Base-by-base conservation (phyloP, 2,329 filamentous ascomycete genomes). In the Microcyclospora pomicola region DNA sequence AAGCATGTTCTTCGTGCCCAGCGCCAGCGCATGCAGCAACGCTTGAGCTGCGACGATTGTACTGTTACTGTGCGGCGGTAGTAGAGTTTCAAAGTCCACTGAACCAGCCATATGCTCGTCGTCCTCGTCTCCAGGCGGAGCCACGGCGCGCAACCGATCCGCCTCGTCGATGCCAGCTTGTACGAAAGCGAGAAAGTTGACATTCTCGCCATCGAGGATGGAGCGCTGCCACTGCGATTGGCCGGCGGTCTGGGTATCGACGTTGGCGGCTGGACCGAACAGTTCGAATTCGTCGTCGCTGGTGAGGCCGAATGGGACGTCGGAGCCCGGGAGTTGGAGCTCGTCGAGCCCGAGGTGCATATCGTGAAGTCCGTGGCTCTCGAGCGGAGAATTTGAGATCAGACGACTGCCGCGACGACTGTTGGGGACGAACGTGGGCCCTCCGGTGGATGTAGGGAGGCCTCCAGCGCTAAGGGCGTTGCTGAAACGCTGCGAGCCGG, bases 11-110 rank as follows among this genome's bases (percentile, higher is more conserved):
- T 63, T 63, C 27, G 55, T 58, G 2, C 74, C 77, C 32, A 91
- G 67, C 9, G 71, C 68, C 11, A 92, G 69, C 2, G 83, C 68
- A 55, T 91, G 82, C 61, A 81, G 74, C 53, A 84, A 80, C 0
- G 77, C 83, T 55, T 86, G 81, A 2, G 81, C 77, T 7, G 80
- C 82, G 10, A 84, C 75, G 24, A 73, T 63, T 28, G 65, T 69
- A 31, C 56, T 65, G 24, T 72, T 74, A 31, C 65, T 59, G 9
- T 53, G 52, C 0, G 75, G 70, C n/a, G 73, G 67, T 33, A 91
- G 73, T 9, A 94, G 61, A 35, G 75, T 64, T 33, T 79, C 73
- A 52, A 95, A 92, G 0, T 69, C 62, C 31, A 91, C 64, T 59
- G 53, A 51, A 4, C 58, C 54, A 31, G 27, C 33, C 15, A 49